Evolutionary conservation across 352 stramenopile genomes (phyloP), one percentile per base, ranked within the genome.

Genomic region (Thalassiosira livingstoniorum): DNA sequence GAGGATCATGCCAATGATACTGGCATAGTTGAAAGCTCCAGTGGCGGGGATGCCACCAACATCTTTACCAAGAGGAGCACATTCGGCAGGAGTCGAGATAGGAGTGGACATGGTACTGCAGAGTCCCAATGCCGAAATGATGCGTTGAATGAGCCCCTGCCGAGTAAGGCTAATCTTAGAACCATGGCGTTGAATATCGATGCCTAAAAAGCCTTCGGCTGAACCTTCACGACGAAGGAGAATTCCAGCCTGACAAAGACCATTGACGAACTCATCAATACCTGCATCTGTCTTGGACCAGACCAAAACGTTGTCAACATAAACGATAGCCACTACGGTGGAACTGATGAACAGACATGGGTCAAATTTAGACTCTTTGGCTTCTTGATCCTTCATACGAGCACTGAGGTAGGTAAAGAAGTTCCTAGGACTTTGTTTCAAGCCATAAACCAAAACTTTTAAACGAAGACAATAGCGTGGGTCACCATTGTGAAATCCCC

Each of bases 281-380:
- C 70, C 15, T 21, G 58, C 23, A n/a, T 65, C 32, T 18, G n/a
- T 42, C 32, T 77, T 23, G 25, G n/a, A 51, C 29, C 67, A 86
- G 35, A 89, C 39, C 0, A 89, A 39, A 7, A 74, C 39, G 47
- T 89, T 75, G 42, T 90, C 84, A 45, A 88, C 76, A 66, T 90
- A 90, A 15, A 75, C 34, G 0, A 87, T 32, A 55, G 51, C 76
- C 58, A 90, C 75, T 0, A 85, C n/a, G 37, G 69, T 71, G 21
- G 67, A 45, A 18, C 45, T 67, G 29, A 90, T 65, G 55, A 88
- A 90, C 0, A 90, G 68, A 47, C 80, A 90, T 2, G 71, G 80
- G 62, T 86, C 84, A 27, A 72, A 60, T 1, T 61, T 25, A 42
- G 31, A 67, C 27, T 66, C 62, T 42, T 47, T 72, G 0, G 62